Evolutionary conservation across 176 grass and related monocot genomes (phyloP).

Genomic region (Melocanna baccifera): DNA sequence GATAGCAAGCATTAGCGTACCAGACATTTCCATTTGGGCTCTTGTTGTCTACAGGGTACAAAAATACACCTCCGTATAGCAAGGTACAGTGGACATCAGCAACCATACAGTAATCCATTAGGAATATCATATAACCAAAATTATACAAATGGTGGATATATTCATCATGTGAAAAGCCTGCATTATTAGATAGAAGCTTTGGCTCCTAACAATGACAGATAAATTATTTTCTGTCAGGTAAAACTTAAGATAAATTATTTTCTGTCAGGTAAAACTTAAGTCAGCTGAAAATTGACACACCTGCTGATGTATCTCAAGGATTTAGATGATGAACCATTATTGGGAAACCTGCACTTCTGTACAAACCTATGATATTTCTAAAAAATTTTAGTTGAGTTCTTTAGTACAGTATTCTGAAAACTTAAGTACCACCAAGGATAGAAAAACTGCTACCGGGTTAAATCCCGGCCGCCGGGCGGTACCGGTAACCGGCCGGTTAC

Average conservation of each 20-base stretch:
- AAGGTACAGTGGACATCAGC: conserved; percentile 94
- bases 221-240: too few relatives aligned
- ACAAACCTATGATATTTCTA: conserved; percentile 51
- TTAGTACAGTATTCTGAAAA: neutral
- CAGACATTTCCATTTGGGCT: conserved; percentile 82
- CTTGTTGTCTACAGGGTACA: conserved; percentile 97
- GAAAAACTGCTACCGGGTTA: too few relatives aligned
- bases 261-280: neutral
- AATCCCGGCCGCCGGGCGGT: too few relatives aligned
- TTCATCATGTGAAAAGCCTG: neutral
- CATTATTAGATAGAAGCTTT: too few relatives aligned
- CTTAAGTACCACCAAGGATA: neutral
- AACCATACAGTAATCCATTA: conserved; percentile 79
- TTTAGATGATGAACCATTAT: conserved; percentile 69
- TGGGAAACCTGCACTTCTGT: conserved; percentile 87
- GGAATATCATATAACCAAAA: neutral
- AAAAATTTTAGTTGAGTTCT: conserved; percentile 3
- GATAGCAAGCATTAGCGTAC: conserved; percentile 31
- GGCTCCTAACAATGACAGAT: too few relatives aligned
- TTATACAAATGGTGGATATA: too few relatives aligned
- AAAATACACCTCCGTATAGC: conserved; percentile 89
- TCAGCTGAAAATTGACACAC: conserved; percentile 21
- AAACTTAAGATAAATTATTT: too few relatives aligned
- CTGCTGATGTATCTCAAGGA: conserved; percentile 98
- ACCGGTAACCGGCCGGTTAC: too few relatives aligned